These are phyloP conservation scores for Daucus carota DNA, from an alignment of 129 eudicot genomes.

Conservation along the genomic window DNA sequence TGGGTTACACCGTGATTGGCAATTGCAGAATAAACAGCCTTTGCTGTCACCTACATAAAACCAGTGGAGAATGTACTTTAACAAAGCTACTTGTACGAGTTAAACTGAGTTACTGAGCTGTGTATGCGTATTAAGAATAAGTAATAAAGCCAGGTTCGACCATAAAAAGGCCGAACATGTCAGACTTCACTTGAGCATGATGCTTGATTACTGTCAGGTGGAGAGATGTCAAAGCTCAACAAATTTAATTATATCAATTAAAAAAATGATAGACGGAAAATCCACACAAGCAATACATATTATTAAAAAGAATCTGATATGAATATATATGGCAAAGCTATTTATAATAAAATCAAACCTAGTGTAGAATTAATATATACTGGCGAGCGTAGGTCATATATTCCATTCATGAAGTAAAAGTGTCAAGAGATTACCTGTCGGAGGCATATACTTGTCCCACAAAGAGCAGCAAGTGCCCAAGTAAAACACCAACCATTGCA, in stretches of 20 bases:
- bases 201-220: neutral
- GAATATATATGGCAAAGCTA: neutral
- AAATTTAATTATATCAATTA: neutral
- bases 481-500: conserved; percentile 95
- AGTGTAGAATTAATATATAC: neutral
- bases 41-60: conserved; percentile 54
- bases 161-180: neutral
- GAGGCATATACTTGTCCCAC: conserved; percentile 58
- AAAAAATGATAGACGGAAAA: neutral
- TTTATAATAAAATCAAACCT: neutral
- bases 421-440: conserved; percentile 13
- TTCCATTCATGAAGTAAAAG: neutral
- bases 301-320: neutral
- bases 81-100: neutral
- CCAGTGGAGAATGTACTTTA: neutral
- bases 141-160: neutral
- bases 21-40: conserved; percentile 66
- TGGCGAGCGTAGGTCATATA: neutral
- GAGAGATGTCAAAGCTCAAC: neutral
- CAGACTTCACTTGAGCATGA: neutral
- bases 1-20: conserved; percentile 74
- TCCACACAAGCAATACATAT: neutral
- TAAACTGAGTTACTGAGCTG: neutral
- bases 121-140: neutral
- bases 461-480: conserved; percentile 82